Percentiles rank a stretch among this genome's conserved stretches.
Evolutionary conservation across 176 grass and related monocot genomes (phyloP).

Genomic region (Olyra latifolia): DNA sequence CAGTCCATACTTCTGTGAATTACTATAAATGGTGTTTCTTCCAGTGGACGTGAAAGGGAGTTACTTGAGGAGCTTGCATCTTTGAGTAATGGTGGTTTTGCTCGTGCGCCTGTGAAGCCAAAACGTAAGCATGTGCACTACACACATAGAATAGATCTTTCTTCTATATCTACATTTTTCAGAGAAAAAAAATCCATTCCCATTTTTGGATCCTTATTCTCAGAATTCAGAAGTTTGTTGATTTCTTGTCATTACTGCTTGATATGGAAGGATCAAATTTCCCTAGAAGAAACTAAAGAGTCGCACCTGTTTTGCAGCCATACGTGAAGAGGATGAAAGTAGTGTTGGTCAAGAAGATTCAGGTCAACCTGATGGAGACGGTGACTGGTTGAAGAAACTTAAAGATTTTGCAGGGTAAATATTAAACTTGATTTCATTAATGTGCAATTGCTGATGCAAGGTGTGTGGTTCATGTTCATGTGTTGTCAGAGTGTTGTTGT

Average conservation of each 20-base stretch:
- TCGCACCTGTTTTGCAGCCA: conserved; percentile 39
- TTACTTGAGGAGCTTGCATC: conserved; percentile 92
- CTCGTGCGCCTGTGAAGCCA: conserved; percentile 43
- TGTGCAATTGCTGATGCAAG: background rate
- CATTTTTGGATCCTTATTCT: conserved; percentile 22
- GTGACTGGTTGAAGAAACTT: conserved; percentile 84
- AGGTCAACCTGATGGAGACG: conserved; percentile 48
- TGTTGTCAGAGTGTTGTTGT: background rate
- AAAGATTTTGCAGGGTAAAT: conserved; percentile 92
- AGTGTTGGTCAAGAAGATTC: conserved; percentile 39
- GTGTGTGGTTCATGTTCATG: background rate
- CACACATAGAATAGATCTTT: background rate
- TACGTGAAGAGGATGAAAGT: conserved; percentile 49
- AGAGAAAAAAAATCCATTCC: conserved; percentile 20
- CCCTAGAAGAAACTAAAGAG: conserved; percentile 1
- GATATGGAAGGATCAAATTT: background rate
- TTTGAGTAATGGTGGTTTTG: conserved; percentile 49
- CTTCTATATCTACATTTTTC: background rate
- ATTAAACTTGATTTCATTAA: conserved; percentile 6
- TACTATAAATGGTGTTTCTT: conserved; percentile 30
- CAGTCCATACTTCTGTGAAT: background rate
- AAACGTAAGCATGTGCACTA: conserved; percentile 46
- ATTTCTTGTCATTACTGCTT: background rate
- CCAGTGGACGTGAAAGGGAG: conserved; percentile 70
- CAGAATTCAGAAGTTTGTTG: conserved; percentile 14